phyloP scores from a whole-genome alignment of 176 grass and related monocot species.

The Triticum dicoccoides region DNA sequence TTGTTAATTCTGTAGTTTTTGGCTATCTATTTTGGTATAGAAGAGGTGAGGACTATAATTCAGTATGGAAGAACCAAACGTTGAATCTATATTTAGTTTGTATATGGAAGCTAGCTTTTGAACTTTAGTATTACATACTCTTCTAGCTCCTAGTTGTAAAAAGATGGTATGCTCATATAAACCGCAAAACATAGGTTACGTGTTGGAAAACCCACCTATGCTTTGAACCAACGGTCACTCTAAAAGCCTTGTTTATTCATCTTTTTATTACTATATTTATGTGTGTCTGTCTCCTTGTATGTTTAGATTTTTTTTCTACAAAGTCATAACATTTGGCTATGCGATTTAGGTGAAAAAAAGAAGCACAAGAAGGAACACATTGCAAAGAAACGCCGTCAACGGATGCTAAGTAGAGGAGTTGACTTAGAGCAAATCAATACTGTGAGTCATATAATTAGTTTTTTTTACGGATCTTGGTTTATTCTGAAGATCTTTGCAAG shows the following conservation, averaged over 20 bases:
- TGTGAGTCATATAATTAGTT: constrained; percentile 47
- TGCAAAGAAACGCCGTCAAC: constrained; percentile 77
- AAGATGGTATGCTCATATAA: neutral
- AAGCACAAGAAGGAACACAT: constrained; percentile 79
- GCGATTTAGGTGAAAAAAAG: constrained; percentile 79
- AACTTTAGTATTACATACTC: neutral
- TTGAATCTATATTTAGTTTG: neutral
- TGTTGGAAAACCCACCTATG: neutral
- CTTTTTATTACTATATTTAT: neutral
- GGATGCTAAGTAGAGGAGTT: constrained; percentile 90
- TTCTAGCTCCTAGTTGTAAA: neutral
- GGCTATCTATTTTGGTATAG: neutral
- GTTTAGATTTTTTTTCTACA: neutral
- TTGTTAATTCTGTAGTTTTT: neutral
- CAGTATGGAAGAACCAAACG: neutral
- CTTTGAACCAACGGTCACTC: neutral
- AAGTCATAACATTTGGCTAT: constrained; percentile 16
- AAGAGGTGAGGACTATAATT: neutral
- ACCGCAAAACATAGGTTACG: neutral
- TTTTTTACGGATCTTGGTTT: constrained; percentile 5
- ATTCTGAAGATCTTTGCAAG: neutral
- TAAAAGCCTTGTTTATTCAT: neutral
- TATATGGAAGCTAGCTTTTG: neutral
- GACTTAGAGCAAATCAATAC: constrained; percentile 85
- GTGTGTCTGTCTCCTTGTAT: neutral